Conservation (phyloP, 805 yeast genomes). For the Wickerhamomyces canadensis region DNA sequence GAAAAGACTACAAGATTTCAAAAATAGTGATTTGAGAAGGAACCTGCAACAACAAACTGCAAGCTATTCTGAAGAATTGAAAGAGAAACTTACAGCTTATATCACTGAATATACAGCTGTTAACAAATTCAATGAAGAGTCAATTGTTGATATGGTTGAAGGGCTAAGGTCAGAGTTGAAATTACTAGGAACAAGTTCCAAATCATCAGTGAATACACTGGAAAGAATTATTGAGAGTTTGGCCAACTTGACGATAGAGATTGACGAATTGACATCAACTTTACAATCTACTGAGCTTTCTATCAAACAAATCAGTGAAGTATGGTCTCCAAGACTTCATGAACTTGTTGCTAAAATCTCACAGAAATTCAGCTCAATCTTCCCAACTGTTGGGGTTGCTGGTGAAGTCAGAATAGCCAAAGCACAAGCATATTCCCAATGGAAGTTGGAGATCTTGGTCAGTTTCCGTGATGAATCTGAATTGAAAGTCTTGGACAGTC, state of each 20-base stretch:
- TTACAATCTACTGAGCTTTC: conserved; percentile 27
- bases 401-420: conserved; percentile 68
- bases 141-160: conserved; percentile 35
- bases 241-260: conserved; percentile 13
- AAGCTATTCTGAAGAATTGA: conserved; percentile 34
- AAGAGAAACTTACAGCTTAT: conserved; percentile 32
- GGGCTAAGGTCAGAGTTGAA: conserved; percentile 42
- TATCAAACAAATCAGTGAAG: conserved; percentile 33
- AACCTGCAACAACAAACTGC: conserved; percentile 25
- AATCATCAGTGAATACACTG: conserved; percentile 31
- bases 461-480: conserved; percentile 76
- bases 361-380: conserved; percentile 56
- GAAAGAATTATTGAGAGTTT: conserved; percentile 24
- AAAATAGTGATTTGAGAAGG: conserved; percentile 20
- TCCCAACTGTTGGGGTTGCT: conserved; percentile 73
- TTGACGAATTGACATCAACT: conserved; percentile 19
- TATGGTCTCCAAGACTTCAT: conserved; percentile 62
- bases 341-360: conserved; percentile 52
- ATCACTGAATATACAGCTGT: conserved; percentile 33
- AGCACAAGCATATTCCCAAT: conserved; percentile 53
- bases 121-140: conserved; percentile 32
- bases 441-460: conserved; percentile 83
- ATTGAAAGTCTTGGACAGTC: conserved; percentile 70
- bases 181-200: conserved; percentile 30
- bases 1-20: conserved; percentile 19